These are phyloP conservation scores for Fraxinus sp. DNA, from an alignment of 305 asterid genomes.

Conservation along the genomic window DNA sequence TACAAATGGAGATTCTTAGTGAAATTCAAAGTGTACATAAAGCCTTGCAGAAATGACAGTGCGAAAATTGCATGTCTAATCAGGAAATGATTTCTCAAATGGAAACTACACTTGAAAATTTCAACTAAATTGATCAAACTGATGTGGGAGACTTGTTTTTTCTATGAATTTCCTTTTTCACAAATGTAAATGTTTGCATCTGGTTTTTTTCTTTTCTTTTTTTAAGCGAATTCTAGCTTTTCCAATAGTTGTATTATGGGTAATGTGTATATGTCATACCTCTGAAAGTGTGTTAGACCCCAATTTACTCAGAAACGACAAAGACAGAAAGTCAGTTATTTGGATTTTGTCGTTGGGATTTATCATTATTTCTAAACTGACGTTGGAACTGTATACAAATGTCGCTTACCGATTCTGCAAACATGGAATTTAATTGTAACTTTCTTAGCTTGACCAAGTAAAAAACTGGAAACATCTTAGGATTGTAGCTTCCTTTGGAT, in stretches of 20 bases:
- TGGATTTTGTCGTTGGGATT: background rate
- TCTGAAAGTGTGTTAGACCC: background rate
- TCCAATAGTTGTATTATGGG: background rate
- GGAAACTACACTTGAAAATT: background rate
- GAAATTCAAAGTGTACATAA: background rate
- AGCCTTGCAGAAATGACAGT: background rate
- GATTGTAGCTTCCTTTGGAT: background rate
- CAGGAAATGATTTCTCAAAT: background rate
- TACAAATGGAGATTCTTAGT: background rate
- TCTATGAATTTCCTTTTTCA: background rate
- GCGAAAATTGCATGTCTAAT: background rate
- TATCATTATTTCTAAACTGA: background rate
- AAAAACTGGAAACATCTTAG: conserved; percentile 6
- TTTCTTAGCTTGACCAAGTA: background rate
- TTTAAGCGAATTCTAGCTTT: background rate
- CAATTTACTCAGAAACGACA: background rate
- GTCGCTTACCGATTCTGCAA: background rate
- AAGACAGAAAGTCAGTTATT: background rate
- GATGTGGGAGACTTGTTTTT: background rate
- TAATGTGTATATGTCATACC: background rate
- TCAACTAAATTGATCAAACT: background rate
- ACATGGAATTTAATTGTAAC: conserved; percentile 1
- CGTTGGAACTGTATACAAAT: background rate
- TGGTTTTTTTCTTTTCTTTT: background rate
- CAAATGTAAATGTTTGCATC: background rate